phyloP scores from a whole-genome alignment of 257 asterid species.

The Capsicum chinense region DNA sequence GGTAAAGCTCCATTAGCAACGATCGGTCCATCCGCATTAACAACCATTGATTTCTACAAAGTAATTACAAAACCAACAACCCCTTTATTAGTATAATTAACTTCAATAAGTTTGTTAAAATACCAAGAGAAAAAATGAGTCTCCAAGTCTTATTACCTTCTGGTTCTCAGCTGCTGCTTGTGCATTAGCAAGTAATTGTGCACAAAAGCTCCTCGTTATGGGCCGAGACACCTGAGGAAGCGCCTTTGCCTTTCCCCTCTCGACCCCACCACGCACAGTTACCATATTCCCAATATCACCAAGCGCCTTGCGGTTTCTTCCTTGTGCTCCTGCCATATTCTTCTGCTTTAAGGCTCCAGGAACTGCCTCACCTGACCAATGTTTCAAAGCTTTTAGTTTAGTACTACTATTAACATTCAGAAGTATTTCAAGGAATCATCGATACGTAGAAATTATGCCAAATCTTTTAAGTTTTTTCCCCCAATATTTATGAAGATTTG shows the following conservation, averaged over 20 bases:
- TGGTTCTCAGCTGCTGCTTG: conserved; percentile 58
- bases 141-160: conserved; percentile 50
- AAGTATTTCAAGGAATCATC: not conserved
- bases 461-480: too few species aligned
- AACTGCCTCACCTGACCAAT: conserved; percentile 50
- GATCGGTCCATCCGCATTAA: conserved; percentile 48
- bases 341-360: conserved; percentile 59
- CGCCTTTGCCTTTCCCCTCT: conserved; percentile 73
- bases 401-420: not conserved
- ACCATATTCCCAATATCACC: conserved; percentile 86
- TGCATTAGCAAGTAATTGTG: conserved; percentile 79
- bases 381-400: not conserved
- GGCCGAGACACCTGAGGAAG: conserved; percentile 80
- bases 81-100: not conserved
- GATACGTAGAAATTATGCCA: not conserved
- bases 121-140: conserved; percentile 36
- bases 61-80: not conserved
- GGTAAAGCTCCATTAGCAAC: conserved; percentile 38
- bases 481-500: too few species aligned
- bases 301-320: conserved; percentile 76
- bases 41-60: conserved; percentile 46
- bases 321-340: conserved; percentile 53
- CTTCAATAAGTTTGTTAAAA: not conserved
- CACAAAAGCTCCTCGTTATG: conserved; percentile 83
- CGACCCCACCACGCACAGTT: conserved; percentile 50